Evolutionary conservation across 495 filamentous ascomycete genomes (phyloP), one percentile per base, ranked within the genome.

Genomic region (Trichocladium uniseriatum): DNA sequence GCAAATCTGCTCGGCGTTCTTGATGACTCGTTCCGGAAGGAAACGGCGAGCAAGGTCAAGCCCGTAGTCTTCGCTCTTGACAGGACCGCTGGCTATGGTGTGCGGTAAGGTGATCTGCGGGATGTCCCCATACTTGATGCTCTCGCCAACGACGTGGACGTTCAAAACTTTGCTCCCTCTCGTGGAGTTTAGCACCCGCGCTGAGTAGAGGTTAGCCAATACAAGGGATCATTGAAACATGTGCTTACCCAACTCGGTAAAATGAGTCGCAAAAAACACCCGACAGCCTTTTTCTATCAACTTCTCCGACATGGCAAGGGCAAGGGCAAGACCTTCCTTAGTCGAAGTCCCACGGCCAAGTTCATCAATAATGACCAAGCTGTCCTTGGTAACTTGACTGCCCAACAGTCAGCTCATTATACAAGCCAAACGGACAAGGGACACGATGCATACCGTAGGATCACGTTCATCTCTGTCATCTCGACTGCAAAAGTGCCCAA

Each of bases 381-480:
- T 89, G 14, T 77, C 70, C 6, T 73, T 71, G 52, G 89, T 82
- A 48, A 92, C 74, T 51, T 91, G 86, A 50, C 79, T 79, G 19
- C 0, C 32, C 8, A 18, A 5, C 37, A 6, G 8, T 38, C 18
- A 24, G 15, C 39, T n/a, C n/a, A n/a, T n/a, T n/a, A n/a, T n/a
- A n/a, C n/a, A n/a, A 58, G 31, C 32, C 29, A 31, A 63, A 64
- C n/a, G 28, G 69, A 57, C 8, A 18, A 73, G 69, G 20, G 11
- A 35, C 0, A 29, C 18, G 22, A 35, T 1, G 50, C 54, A 39
- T 70, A 76, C 60, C 77, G 75, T 4, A 96, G 69, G 52, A 96
- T 95, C 62, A 94, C 89, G 14, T 89, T 89, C 63, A 87, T 95
- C 61, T 96, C 94, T 40, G 86, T 76, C 92, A 98, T 95, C 67